Percentiles rank a stretch among this genome's conserved stretches.
These are phyloP conservation scores for Mycosphaerella sp. DNA, from an alignment of 2,329 filamentous ascomycete genomes.

Conservation along the genomic window DNA sequence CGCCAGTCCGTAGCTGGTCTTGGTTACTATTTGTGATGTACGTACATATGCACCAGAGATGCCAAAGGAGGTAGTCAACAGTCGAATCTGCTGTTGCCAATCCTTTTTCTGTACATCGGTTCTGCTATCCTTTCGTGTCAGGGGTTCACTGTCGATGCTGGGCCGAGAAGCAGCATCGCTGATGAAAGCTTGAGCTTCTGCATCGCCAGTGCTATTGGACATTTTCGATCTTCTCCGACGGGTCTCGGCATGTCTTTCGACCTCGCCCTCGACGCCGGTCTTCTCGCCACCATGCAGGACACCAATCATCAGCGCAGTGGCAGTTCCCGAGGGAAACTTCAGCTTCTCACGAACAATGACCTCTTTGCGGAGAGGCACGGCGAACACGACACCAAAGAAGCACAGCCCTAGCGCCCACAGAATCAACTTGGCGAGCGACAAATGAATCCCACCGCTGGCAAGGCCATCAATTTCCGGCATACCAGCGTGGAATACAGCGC, in stretches of 20 bases:
- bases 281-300: slow-evolving; percentile 66
- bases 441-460: slow-evolving; percentile 24
- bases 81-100: slow-evolving; percentile 57
- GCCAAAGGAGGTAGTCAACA: slow-evolving; percentile 54
- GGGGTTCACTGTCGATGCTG: slow-evolving; percentile 23
- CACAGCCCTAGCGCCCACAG: slow-evolving; percentile 90
- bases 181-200: slow-evolving; percentile 35
- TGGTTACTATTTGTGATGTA: slow-evolving; percentile 11
- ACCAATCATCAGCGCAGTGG: slow-evolving; percentile 86
- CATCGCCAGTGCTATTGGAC: slow-evolving; percentile 18
- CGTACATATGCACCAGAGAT: slow-evolving; percentile 50
- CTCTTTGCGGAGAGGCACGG: slow-evolving; percentile 80
- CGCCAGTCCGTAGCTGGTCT: slow-evolving; percentile 11
- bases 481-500: slow-evolving; percentile 14
- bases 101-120: slow-evolving; percentile 35
- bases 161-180: slow-evolving; percentile 14
- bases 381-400: slow-evolving; percentile 95
- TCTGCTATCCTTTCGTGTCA: slow-evolving; percentile 11
- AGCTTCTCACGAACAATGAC: slow-evolving; percentile 89
- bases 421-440: slow-evolving; percentile 65
- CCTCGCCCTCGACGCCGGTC: slow-evolving; percentile 33
- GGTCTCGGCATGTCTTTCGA: slow-evolving; percentile 31
- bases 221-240: slow-evolving; percentile 14
- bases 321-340: slow-evolving; percentile 91
- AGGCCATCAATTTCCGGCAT: background rate